Percentiles rank a stretch among this genome's conserved stretches.
Evolutionary conservation across 306 rosid genomes (phyloP).

Genomic region (Rosa chinensis): DNA sequence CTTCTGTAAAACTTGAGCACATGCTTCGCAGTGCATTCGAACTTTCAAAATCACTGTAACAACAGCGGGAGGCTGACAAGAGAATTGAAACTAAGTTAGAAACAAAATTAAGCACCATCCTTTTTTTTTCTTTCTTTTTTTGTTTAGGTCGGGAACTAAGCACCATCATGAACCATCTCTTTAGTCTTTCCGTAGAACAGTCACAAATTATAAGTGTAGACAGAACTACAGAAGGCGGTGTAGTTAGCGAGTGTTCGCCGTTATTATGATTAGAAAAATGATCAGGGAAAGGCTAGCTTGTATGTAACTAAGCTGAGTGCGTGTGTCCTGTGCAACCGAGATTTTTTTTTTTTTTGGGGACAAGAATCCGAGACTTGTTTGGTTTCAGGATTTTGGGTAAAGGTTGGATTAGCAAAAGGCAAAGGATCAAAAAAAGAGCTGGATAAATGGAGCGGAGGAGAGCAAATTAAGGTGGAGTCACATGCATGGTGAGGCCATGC

Average conservation of each 20-base stretch:
- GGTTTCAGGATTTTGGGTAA: neutral
- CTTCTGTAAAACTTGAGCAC: conserved; percentile 78
- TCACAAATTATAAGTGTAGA: neutral
- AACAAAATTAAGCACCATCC: neutral
- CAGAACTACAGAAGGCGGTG: neutral
- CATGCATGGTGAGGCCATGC: conserved; percentile 19
- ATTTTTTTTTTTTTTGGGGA: too few species aligned
- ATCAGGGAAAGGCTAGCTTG: neutral
- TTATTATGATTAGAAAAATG: neutral
- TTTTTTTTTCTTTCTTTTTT: too few species aligned
- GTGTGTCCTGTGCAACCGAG: neutral
- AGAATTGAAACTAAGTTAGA: neutral
- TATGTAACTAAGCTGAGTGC: neutral
- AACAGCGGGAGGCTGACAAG: conserved; percentile 60
- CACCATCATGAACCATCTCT: neutral
- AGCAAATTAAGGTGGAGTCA: conserved; percentile 2
- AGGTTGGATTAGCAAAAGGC: neutral
- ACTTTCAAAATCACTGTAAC: conserved; percentile 61
- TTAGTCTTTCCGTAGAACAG: neutral
- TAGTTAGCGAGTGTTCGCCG: neutral
- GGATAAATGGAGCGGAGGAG: neutral
- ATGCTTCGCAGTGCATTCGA: conserved; percentile 92
- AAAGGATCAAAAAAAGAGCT: neutral
- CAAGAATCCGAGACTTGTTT: neutral
- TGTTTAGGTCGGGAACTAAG: too few species aligned